Evolutionary conservation across 2,329 filamentous ascomycete species (phyloP), one percentile per base, ranked within the genome.

Genomic region (Ilyonectria destructans): DNA sequence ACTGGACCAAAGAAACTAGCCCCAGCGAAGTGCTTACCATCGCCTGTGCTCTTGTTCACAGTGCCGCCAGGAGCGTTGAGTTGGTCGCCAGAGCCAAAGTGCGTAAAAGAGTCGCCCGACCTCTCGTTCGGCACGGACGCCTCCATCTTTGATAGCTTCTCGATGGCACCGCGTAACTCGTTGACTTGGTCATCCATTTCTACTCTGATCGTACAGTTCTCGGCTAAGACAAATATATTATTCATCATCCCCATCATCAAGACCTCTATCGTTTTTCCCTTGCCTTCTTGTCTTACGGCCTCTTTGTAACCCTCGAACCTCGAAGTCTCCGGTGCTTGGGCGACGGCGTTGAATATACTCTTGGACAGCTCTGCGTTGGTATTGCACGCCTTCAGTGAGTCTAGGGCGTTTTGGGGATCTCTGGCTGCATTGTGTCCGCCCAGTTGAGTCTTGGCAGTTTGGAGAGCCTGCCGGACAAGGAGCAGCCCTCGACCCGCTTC

Each of bases 291-390:
- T 17, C 3, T 45, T 9, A 58, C 19, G 13, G 23, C 19, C 55
- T 31, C 23, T 45, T 58, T 58, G 40, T 58, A 58, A 31, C 23
- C 17, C 40, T 46, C 37, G 40, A 58, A 46, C 40, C 55, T 58
- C 23, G 55, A 58, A 46, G 21, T 45, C 55, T 58, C 55, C 15
- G 55, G 55, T 29, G 37, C 55, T 46, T 45, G 55, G 40, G 55
- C 55, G 40, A 58, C 37, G 35, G 35, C 23, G 23, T 26, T 46
- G 26, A 58, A 48, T 29, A 58, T 46, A 8, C 23, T 26, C 55
- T 58, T 23, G 35, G 35, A 58, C 29, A 58, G 40, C 35, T 46
- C 23, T 46, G 55, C 37, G 17, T 58, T 58, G n/a, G 19, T 13
- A 6, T 58, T 46, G 40, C 55, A 58, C n/a, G 9, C 55, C 37